Evolutionary conservation across 2,329 filamentous ascomycete genomes (phyloP), one percentile per base, ranked within the genome.

Genomic region (Pleomassaria siparia): DNA sequence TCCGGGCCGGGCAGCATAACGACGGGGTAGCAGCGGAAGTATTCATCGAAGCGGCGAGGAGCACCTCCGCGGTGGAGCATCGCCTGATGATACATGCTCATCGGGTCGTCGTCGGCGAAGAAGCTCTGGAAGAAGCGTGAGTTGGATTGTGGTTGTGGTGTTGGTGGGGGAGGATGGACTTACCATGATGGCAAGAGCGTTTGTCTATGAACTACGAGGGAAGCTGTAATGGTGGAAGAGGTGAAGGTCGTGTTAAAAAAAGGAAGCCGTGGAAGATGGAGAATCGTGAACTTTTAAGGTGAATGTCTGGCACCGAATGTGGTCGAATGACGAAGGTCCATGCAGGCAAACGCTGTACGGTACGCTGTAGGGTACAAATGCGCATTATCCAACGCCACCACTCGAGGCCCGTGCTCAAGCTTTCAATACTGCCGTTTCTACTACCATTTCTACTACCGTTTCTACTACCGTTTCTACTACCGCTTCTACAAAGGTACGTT

Each of bases 1-100:
- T 96, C 91, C 29, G 89, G 84, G 2, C 92, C 91, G 11, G 91
- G 90, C 53, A 95, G 84, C 91, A 99, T 97, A 62, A 87, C 85
- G 63, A 96, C 82, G 35, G 94, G 94, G 67, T 97, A 99, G 78
- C 91, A 96, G 64, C 94, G 87, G 75, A 96, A 97, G 77, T 96
- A 97, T 73, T 99, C 94, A 72, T 99, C 92, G 76, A 99, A 99
- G 51, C 91, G 89, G 62, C 90, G 88, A 59, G 74, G 78, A 63
- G 70, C 69, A 24, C 74, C 71, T 42, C 72, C 75, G 53, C 75
- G 76, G 28, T 75, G 75, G 50, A 81, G 67, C 71, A 82, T 78
- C 49, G 76, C 75, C 12, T 74, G 71, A 51, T 80, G 76, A 51
- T 82, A 78, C 64, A 82, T 77, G 48, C 76, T 69, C 70, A 79